These are phyloP conservation scores for Raffaelea arxii DNA, from an alignment of 2,329 filamentous ascomycete genomes.

Conservation along the genomic window DNA sequence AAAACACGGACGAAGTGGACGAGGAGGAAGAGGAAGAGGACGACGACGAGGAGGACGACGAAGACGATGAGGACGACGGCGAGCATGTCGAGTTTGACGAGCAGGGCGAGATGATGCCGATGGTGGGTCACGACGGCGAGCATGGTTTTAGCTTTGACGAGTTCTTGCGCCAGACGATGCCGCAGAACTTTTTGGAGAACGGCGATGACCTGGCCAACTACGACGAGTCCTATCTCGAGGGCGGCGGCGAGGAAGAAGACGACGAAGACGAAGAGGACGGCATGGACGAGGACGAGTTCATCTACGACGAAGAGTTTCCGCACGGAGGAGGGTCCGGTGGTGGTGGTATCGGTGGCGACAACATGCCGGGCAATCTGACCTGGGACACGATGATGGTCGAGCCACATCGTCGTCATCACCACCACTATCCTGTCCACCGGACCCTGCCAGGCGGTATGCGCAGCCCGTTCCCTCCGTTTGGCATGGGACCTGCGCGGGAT, in stretches of 20 bases:
- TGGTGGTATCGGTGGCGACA: too few relatives aligned
- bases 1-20: constrained; percentile 46
- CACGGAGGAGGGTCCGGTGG: constrained; percentile 35
- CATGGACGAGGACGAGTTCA: constrained; percentile 57
- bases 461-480: constrained; percentile 48
- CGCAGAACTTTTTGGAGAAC: constrained; percentile 15
- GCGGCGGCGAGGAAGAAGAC: constrained; percentile 49
- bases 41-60: constrained; percentile 45
- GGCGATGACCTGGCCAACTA: constrained; percentile 41
- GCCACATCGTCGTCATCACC: constrained; percentile 34
- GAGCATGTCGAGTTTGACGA: constrained; percentile 38
- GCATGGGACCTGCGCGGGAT: constrained; percentile 44
- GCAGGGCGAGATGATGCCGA: constrained; percentile 11
- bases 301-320: constrained; percentile 50
- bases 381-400: constrained; percentile 50
- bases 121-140: constrained; percentile 34
- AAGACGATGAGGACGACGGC: constrained; percentile 39
- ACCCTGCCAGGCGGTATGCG: constrained; percentile 42
- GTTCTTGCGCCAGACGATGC: constrained; percentile 9
- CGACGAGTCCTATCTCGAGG: constrained; percentile 43
- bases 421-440: constrained; percentile 25
- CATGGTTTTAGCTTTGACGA: constrained; percentile 22
- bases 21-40: constrained; percentile 42
- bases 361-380: constrained; percentile 37
- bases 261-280: constrained; percentile 60